Base-by-base conservation (phyloP, 805 yeast genomes). In the Priceomyces haplophilus region DNA sequence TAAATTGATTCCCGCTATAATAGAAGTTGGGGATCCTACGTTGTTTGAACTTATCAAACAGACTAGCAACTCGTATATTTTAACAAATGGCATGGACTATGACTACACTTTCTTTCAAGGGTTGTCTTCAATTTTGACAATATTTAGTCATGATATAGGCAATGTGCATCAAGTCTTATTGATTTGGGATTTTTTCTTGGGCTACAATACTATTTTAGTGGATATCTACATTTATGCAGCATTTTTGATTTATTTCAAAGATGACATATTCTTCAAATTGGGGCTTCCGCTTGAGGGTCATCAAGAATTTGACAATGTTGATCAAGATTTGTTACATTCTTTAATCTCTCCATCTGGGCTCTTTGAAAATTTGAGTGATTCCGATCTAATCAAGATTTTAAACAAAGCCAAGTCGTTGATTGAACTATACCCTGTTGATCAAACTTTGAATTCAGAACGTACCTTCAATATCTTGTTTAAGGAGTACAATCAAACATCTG, bases 81-180 rank as follows among this genome's bases (percentile, higher is more conserved):
- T 49, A 34, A 46, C 64, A 1, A 56, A 53, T 45, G 67, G 68
- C 5, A 34, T 37, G 15, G 46, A 47, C 20, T 70, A 53, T 51
- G 70, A 65, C 47, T 70, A 69, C 53, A 58, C 55, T 27, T 67
- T 69, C 1, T 74, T 74, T 41, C 90, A 80, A 54, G 85, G 88
- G 0, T 62, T 93, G 12, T 85, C 96, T 15, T 77, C 91, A 1
- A 66, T 91, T 1, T 69, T 91, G 27, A 88, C 98, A 1, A 52
- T 87, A 36, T 88, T 82, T 57, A 69, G 91, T 7, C 97, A 90
- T 63, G 89, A 88, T 46, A 43, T 69, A 31, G 78, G 68, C 34
- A 68, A 72, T 25, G 63, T 75, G 37, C 65, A 64, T 10, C 75
- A 78, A 21, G 62, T 86, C 5, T 69, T 79, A 43, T 61, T 72